Base-by-base conservation (phyloP, 148 eudicot species). In the Diospyros lotus region DNA sequence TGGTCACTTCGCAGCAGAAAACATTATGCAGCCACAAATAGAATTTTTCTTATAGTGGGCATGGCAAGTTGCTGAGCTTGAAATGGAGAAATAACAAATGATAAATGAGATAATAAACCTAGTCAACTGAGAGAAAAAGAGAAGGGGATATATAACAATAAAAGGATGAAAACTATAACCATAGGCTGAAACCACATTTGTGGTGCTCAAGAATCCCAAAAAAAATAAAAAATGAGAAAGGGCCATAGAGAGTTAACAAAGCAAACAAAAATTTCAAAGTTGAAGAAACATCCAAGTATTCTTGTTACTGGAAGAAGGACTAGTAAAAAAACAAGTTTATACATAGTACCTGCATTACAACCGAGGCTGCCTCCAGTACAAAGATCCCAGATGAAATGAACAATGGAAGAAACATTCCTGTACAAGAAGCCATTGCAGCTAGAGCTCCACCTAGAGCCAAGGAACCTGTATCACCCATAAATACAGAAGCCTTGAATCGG, bases 351-450 rank as follows among this genome's bases (percentile, higher is more conserved):
- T 94, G 97, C 59, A 86, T 58, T 12, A 81, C 69, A 79, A 89
- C 80, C 43, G 90, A 91, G 61, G 82, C 74, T 77, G 84, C 81
- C 78, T 94, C 98, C 46, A 90, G 56, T 60, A 94, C 76, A 43
- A 86, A 77, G 65, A 92, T 71, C 68, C 98, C 98, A 13, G 98
- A 92, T 28, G 96, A 88, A 76, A 94, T 82, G 76, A 86, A 82
- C 72, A 94, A 83, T 1, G 98, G 98, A 70, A 90, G 78, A 80
- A 94, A 94, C 98, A 94, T 92, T 85, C 98, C 98, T 28, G 95
- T 87, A 77, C 92, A 90, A 74, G 96, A 87, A 70, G 97, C 98
- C 96, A 94, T 94, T 48, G 93, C 97, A 69, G 98, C 98, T 46
- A 94, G 92, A 72, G 96, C 97, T 71, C 96, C 98, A 64, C 93